Evolutionary conservation across 1,284 basidiomycete genomes (phyloP).

Genomic region (Malassezia nana): DNA sequence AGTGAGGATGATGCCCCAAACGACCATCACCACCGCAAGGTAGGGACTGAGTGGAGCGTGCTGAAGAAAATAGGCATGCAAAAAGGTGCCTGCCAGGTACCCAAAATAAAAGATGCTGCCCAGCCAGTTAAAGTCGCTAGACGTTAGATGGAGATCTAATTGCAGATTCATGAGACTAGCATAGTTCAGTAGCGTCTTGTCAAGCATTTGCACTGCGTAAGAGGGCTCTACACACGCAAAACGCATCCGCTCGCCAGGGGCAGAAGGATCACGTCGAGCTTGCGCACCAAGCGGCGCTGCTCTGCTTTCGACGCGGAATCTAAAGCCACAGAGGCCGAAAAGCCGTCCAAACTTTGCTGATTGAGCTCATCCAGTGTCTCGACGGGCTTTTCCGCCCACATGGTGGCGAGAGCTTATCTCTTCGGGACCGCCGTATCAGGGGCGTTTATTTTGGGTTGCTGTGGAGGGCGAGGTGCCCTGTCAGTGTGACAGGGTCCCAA

Average conservation of each 20-base stretch:
- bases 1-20: slow-evolving; percentile 24
- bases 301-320: slow-evolving; percentile 12
- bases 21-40: slow-evolving; percentile 13
- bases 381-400: neutral
- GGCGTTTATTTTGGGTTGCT: slow-evolving; percentile 10
- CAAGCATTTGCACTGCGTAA: slow-evolving; percentile 35
- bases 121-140: slow-evolving; percentile 38
- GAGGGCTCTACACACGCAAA: slow-evolving; percentile 22
- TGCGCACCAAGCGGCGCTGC: slow-evolving; percentile 27
- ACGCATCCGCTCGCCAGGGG: slow-evolving; percentile 22
- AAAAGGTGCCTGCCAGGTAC: slow-evolving; percentile 21
- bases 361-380: neutral
- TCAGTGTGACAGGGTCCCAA: neutral
- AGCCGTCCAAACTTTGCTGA: neutral
- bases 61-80: slow-evolving; percentile 23
- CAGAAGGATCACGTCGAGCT: slow-evolving; percentile 40
- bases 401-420: neutral
- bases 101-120: slow-evolving; percentile 33
- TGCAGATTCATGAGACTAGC: slow-evolving; percentile 36
- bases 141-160: slow-evolving; percentile 29
- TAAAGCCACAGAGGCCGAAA: neutral
- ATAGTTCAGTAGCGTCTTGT: slow-evolving; percentile 39
- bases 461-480: slow-evolving; percentile 7
- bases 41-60: slow-evolving; percentile 21
- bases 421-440: neutral